Evolutionary conservation across 352 stramenopile species (phyloP).

Genomic region (Pythium aristosporum): DNA sequence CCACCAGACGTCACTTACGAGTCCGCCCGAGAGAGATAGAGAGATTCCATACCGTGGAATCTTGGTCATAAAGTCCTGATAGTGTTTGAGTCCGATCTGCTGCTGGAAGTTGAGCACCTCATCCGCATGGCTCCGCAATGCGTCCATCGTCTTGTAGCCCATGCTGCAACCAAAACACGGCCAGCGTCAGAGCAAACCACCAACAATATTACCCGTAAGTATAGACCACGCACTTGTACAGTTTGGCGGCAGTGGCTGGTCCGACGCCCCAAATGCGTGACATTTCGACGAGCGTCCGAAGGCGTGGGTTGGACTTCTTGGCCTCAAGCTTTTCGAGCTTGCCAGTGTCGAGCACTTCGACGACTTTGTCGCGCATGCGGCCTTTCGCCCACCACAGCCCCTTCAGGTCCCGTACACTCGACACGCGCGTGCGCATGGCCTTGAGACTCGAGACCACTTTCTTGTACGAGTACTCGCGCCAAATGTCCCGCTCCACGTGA

Average conservation of each 20-base stretch:
- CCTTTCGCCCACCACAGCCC: slow-evolving; percentile 68
- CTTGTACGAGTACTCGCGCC: slow-evolving; percentile 85
- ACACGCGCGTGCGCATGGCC: slow-evolving; percentile 53
- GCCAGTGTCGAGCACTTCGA: slow-evolving; percentile 74
- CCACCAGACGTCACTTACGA: background rate
- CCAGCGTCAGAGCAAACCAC: background rate
- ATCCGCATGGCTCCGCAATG: slow-evolving; percentile 39
- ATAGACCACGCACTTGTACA: slow-evolving; percentile 55
- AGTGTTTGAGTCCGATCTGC: slow-evolving; percentile 79
- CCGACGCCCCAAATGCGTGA: slow-evolving; percentile 79
- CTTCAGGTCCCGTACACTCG: slow-evolving; percentile 60
- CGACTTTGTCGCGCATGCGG: slow-evolving; percentile 66
- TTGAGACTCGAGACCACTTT: slow-evolving; percentile 79
- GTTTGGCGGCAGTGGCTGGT: slow-evolving; percentile 63
- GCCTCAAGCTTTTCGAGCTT: slow-evolving; percentile 75
- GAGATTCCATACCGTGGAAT: slow-evolving; percentile 48
- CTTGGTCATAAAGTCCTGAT: slow-evolving; percentile 75
- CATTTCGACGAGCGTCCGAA: slow-evolving; percentile 62
- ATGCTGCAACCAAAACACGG: slow-evolving; percentile 26
- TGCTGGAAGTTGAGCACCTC: slow-evolving; percentile 58
- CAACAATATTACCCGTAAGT: background rate
- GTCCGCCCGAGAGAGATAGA: background rate
- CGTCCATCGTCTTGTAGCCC: slow-evolving; percentile 65
- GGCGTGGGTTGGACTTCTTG: slow-evolving; percentile 65
- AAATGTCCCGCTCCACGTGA: slow-evolving; percentile 69